Percentiles rank a stretch among this genome's conserved stretches.
Conservation (phyloP, 345 rosid species). For the Firmiana major region DNA sequence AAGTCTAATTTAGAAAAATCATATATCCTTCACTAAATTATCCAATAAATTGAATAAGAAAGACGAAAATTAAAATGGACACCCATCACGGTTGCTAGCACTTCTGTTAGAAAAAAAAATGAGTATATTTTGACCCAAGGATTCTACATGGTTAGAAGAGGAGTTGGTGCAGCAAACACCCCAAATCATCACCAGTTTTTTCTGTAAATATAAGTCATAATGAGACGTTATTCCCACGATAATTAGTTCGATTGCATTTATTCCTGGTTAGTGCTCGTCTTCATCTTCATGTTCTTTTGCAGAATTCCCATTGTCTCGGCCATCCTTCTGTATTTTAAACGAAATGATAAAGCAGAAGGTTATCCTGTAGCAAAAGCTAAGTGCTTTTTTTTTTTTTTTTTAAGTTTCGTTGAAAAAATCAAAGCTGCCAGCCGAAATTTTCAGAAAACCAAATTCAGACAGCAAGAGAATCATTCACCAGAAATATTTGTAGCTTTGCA, state of each 20-base stretch:
- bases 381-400: too few species aligned
- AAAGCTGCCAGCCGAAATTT: neutral
- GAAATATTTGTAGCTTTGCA: neutral
- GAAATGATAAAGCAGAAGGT: conserved; percentile 16
- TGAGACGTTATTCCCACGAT: conserved; percentile 25
- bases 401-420: neutral
- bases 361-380: conserved; percentile 31
- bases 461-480: neutral
- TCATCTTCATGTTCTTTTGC: conserved; percentile 25
- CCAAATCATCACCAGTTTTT: conserved; percentile 17
- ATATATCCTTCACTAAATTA: too few species aligned
- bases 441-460: neutral
- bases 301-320: conserved; percentile 2
- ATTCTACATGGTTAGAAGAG: conserved; percentile 11
- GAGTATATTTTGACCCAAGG: too few species aligned
- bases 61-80: too few species aligned
- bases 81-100: too few species aligned
- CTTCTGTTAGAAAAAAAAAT: too few species aligned
- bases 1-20: too few species aligned
- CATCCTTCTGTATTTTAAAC: conserved; percentile 4
- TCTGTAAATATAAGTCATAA: neutral
- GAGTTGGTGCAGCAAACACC: conserved; percentile 46
- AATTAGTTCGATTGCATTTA: conserved; percentile 18
- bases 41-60: too few species aligned
- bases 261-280: conserved; percentile 19